Base-by-base conservation (phyloP, 2,329 filamentous ascomycete genomes). In the Blastomyces gilchristii region DNA sequence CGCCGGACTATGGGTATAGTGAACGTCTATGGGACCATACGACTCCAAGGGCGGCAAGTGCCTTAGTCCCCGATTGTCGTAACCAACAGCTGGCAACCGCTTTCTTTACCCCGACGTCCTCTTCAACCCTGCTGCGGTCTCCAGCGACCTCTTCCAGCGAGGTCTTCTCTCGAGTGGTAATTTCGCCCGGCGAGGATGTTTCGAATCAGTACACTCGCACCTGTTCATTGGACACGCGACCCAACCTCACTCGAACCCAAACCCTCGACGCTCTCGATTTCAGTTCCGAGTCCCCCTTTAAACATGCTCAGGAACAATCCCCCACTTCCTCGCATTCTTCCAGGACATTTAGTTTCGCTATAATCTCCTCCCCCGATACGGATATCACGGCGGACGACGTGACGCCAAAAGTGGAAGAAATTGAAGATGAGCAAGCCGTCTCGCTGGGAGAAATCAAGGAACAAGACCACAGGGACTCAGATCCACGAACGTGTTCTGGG, bases 331-430 rank as follows among this genome's bases (percentile, higher is more conserved):
- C 65, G 11, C 60, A 47, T 22, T 61, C 62, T 25, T 60, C 67
- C 41, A 68, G 68, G 41, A 47, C 66, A 9, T 67, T 68, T 28
- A 67, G 68, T 53, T 72, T 74, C 54, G 68, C 68, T 50, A 66
- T 72, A 11, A 58, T 72, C 28, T 66, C 67, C 4, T 66, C 69
- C 25, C 67, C 65, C 39, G 65, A 68, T 39, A 37, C 66, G 3
- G 64, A 69, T 31, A 47, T 65, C 34, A 67, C 68, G 16, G 68
- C 71, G 62, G 68, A 74, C 63, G 73, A 78, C 37, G 71, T 82
- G 47, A 72, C 77, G 12, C 81, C 81, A 28, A 84, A 85, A 73
- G 73, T 83, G 52, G 82, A 85, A 70, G 81, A 84, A 71, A 66
- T 80, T 28, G 80, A 81, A 61, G 79, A 80, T 22, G 75, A 80